Conservation (phyloP, 2,329 filamentous ascomycete species). For the Paraconiothyrium sp. region DNA sequence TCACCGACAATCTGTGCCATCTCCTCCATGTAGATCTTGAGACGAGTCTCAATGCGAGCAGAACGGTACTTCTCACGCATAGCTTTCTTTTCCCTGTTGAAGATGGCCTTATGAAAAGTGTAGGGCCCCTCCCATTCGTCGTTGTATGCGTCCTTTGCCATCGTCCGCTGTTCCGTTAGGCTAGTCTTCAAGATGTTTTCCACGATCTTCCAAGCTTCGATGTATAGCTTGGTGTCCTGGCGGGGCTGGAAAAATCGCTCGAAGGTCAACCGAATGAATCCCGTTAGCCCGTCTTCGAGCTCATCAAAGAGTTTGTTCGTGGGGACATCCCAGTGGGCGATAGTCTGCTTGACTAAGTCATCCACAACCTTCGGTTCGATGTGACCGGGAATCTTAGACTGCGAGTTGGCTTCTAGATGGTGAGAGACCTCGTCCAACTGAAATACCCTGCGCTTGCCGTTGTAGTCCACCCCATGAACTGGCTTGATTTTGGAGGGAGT, state of each 20-base stretch:
- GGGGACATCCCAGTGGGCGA: slow-evolving; percentile 44
- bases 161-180: slow-evolving; percentile 35
- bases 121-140: slow-evolving; percentile 50
- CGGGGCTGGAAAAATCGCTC: slow-evolving; percentile 41
- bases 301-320: slow-evolving; percentile 37
- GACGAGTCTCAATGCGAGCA: slow-evolving; percentile 37
- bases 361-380: slow-evolving; percentile 47
- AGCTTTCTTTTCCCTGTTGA: slow-evolving; percentile 20
- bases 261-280: slow-evolving; percentile 34
- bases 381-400: slow-evolving; percentile 44
- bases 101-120: slow-evolving; percentile 35
- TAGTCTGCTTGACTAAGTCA: slow-evolving; percentile 36
- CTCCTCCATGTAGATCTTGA: slow-evolving; percentile 31
- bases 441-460: slow-evolving; percentile 26
- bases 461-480: slow-evolving; percentile 11
- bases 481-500: not conserved
- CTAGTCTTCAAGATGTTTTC: slow-evolving; percentile 36
- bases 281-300: slow-evolving; percentile 25
- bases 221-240: slow-evolving; percentile 41
- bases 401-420: slow-evolving; percentile 35
- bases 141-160: slow-evolving; percentile 36
- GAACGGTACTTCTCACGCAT: slow-evolving; percentile 34
- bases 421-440: slow-evolving; percentile 41
- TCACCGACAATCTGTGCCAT: slow-evolving; percentile 24
- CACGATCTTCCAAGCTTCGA: slow-evolving; percentile 33